phyloP scores from a whole-genome alignment of 148 eudicot genomes.

The Rhododendron kiyosumense region DNA sequence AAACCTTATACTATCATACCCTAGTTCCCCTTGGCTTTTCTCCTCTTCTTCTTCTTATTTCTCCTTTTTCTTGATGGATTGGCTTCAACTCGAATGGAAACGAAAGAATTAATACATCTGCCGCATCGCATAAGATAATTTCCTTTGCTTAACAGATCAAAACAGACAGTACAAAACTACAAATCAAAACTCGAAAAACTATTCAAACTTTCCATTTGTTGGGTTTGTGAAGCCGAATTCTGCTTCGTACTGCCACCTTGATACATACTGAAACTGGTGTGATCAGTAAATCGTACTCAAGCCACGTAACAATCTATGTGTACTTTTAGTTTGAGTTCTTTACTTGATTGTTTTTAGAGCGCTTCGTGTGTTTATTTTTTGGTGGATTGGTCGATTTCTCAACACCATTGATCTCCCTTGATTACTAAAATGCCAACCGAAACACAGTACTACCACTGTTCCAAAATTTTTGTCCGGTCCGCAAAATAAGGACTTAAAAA shows the following conservation, averaged over 20 bases:
- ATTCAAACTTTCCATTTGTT: background rate
- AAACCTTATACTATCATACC: background rate
- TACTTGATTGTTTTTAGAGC: background rate
- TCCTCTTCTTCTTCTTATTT: background rate
- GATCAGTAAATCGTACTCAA: no score
- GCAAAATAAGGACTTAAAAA: no score
- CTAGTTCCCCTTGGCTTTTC: background rate
- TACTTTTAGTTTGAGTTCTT: no score
- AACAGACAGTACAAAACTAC: background rate
- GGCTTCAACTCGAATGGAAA: background rate
- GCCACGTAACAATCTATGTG: no score
- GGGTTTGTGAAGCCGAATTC: background rate
- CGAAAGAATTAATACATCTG: background rate
- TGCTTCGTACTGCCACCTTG: background rate
- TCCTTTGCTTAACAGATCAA: background rate
- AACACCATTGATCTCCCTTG: background rate
- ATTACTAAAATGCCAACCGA: background rate
- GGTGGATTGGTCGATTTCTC: background rate
- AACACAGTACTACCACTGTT: background rate
- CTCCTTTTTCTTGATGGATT: background rate
- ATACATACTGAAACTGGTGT: no score
- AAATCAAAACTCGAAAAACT: background rate
- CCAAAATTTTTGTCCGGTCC: no score
- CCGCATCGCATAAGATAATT: background rate
- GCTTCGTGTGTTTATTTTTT: background rate